Evolutionary conservation across 768 basidiomycete genomes (phyloP).

Genomic region (Nidularia sp.): DNA sequence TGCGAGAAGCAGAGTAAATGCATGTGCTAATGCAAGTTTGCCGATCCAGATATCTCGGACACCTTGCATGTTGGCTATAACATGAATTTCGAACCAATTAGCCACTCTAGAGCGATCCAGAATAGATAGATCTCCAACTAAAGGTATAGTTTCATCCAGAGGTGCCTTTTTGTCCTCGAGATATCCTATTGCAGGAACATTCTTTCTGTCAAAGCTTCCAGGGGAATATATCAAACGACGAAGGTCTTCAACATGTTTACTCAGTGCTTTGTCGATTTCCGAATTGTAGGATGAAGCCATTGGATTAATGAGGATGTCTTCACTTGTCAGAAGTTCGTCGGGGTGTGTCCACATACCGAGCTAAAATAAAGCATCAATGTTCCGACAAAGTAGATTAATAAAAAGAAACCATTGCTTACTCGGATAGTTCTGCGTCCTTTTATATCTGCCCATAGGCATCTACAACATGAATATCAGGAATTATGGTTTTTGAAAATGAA

Average conservation of each 20-base stretch:
- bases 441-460: not conserved
- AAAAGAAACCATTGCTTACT: constrained; percentile 3
- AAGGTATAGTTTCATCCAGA: not conserved
- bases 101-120: constrained; percentile 4
- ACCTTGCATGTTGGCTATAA: not conserved
- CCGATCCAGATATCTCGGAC: constrained; percentile 2
- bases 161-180: not conserved
- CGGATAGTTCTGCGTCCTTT: constrained; percentile 1
- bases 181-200: constrained; percentile 5
- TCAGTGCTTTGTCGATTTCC: constrained; percentile 1
- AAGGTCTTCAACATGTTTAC: not conserved
- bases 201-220: not conserved
- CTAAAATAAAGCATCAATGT: no score
- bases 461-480: not conserved
- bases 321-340: not conserved
- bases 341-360: constrained; percentile 7
- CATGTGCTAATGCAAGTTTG: constrained; percentile 1
- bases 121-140: constrained; percentile 5
- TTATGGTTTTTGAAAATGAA: not conserved
- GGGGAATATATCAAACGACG: not conserved
- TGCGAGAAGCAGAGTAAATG: constrained; percentile 3
- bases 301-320: constrained; percentile 7
- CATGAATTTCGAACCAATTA: constrained; percentile 5
- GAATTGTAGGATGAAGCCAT: not conserved
- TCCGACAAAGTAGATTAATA: no score